phyloP scores from a whole-genome alignment of 495 filamentous ascomycete genomes.

The Xylaria acuta region DNA sequence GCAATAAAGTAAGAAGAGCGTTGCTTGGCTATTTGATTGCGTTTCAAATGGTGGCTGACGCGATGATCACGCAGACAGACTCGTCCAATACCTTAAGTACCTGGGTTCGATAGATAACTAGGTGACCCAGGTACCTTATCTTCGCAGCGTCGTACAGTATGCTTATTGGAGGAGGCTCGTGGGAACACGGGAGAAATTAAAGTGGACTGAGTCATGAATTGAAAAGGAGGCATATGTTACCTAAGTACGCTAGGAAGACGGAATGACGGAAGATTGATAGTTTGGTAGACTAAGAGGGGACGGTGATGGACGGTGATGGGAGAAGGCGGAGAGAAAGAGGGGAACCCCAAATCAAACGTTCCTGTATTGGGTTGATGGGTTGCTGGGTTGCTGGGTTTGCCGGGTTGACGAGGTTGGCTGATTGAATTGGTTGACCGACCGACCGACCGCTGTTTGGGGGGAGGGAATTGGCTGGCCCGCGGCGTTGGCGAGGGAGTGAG shows the following conservation, averaged over 20 bases:
- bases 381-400: background rate
- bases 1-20: conserved; percentile 14
- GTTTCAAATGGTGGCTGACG: conserved; percentile 29
- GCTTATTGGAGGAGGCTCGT: conserved; percentile 1
- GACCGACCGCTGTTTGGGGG: conserved; percentile 23
- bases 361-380: conserved; percentile 7
- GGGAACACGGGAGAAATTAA: background rate
- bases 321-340: conserved; percentile 22
- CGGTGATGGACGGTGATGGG: background rate
- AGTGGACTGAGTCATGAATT: conserved; percentile 22
- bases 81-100: conserved; percentile 17
- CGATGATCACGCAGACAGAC: conserved; percentile 26
- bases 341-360: conserved; percentile 13
- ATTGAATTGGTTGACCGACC: conserved; percentile 15
- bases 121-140: conserved; percentile 2
- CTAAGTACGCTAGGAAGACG: conserved; percentile 16
- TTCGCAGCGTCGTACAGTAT: conserved; percentile 9
- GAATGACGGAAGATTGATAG: conserved; percentile 19
- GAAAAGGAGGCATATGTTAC: conserved; percentile 24
- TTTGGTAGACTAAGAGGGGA: conserved; percentile 1
- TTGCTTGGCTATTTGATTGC: conserved; percentile 21
- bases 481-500: conserved; percentile 7
- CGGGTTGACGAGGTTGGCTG: conserved; percentile 8
- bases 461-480: background rate
- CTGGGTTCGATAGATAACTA: conserved; percentile 4